Base-by-base conservation (phyloP, 352 stramenopile genomes). In the Globisporangium irregulare region DNA sequence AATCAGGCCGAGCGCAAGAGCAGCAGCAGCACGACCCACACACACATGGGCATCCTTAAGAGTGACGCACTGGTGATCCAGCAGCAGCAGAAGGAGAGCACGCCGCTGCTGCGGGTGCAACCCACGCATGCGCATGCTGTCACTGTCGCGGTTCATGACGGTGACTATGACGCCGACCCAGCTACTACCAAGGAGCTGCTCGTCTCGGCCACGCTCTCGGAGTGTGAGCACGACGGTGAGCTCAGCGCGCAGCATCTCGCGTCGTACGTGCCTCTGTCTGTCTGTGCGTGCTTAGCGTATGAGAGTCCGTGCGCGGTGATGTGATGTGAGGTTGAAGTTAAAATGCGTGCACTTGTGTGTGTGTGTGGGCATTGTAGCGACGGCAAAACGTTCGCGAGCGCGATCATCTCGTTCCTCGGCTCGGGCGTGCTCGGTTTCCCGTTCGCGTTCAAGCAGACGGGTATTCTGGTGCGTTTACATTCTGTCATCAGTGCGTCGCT, bases 401-500 rank as follows among this genome's bases (percentile, higher is more conserved):
- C 80, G 25, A 85, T 96, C 64, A 98, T 98, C 70, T 90, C 87
- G 29, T 98, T 98, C 78, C 80, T 98, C 0, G 93, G 93, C 25
- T 96, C 93, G 7, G 93, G 93, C 34, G 84, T 98, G 8, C 75
- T 98, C n/a, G 93, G 92, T 0, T 71, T 98, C 7, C 93, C 93
- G 10, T 96, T 92, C 75, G 93, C 92, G 32, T 98, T 98, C 74
- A 86, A 83, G 43, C 80, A 92, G 66, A 88, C 79, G 29, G 93
- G 93, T 25, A 95, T 96, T 64, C 59, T 98, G 48, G 84, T 93
- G 27, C 72, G 85, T 46, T 6, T 14, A 41, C 25, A 20, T 32
- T 32, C 3, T 29, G 20, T 9, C n/a, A 51, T 20, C 8, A 9
- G 14, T n/a, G 41, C 41, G 15, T 7, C 41, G 5, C 14, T n/a